These are phyloP conservation scores for Ramaria rubella DNA, from an alignment of 768 basidiomycete species.

Conservation along the genomic window DNA sequence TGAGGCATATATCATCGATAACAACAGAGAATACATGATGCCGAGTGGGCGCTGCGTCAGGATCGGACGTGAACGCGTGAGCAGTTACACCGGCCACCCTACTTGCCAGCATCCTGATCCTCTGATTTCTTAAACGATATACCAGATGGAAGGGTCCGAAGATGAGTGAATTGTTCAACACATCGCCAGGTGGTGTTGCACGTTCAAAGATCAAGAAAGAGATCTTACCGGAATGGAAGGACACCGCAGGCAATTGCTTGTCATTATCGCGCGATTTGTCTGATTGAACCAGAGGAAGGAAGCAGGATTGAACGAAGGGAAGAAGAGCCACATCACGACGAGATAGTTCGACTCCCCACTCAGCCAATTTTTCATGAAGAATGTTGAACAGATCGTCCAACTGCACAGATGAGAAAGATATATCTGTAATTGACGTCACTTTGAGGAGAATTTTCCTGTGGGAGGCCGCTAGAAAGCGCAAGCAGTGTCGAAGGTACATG, in stretches of 20 bases:
- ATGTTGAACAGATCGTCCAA: background rate
- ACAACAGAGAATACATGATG: conserved; percentile 30
- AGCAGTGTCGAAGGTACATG: conserved; percentile 66
- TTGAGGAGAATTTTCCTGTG: conserved; percentile 23
- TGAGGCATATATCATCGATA: conserved; percentile 36
- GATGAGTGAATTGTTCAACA: background rate
- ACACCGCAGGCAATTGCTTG: background rate
- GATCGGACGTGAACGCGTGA: background rate
- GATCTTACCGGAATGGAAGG: background rate
- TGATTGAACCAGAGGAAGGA: background rate
- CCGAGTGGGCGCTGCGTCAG: conserved; percentile 13
- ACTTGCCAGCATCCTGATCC: background rate
- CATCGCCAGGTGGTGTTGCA: background rate
- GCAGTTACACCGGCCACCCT: background rate
- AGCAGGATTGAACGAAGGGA: conserved; percentile 3
- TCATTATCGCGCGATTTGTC: background rate
- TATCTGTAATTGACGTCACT: conserved; percentile 24
- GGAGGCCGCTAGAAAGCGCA: conserved; percentile 36
- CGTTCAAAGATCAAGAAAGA: background rate
- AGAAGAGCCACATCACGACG: background rate
- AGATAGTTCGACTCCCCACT: conserved; percentile 1
- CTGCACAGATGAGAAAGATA: background rate
- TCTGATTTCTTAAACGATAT: background rate
- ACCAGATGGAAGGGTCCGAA: background rate
- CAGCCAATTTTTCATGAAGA: background rate